Evolutionary conservation across 1,284 basidiomycete genomes (phyloP).

Genomic region (Apiotrichum sp.): DNA sequence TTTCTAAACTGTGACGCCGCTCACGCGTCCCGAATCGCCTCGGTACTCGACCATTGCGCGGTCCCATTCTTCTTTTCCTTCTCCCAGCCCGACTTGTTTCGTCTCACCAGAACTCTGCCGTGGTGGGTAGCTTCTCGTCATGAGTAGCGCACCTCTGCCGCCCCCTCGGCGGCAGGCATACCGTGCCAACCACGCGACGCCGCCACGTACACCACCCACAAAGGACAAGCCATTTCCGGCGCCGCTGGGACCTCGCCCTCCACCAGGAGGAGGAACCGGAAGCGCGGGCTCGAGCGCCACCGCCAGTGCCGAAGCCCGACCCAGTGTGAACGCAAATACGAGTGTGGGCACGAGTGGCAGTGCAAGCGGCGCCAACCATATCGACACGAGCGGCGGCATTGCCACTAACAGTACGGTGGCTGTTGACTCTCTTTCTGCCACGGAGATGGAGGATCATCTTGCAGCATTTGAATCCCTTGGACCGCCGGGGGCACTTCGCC

Average conservation of each 20-base stretch:
- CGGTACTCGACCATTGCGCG: no score
- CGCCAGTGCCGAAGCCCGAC: no score
- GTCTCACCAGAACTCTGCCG: neutral
- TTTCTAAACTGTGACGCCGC: no score
- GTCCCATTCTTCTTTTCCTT: no score
- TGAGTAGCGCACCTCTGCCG: conserved; percentile 5
- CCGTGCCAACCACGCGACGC: neutral
- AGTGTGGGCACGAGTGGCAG: no score
- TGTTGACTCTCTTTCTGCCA: conserved; percentile 10
- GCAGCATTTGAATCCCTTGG: conserved; percentile 13
- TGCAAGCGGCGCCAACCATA: no score
- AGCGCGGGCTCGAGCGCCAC: no score
- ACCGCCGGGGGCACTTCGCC: conserved; percentile 14
- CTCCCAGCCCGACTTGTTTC: neutral
- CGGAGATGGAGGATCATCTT: conserved; percentile 17
- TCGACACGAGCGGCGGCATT: no score
- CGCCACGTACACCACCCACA: neutral
- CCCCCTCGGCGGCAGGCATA: conserved; percentile 3
- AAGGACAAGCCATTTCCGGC: conserved; percentile 2
- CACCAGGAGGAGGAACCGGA: no score
- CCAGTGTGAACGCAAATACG: no score
- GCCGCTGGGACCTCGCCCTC: no score
- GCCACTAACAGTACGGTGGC: neutral
- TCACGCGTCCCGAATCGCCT: no score
- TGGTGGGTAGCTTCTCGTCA: neutral